Percentiles rank a stretch among this genome's conserved stretches.
Conservation (phyloP, 129 eudicot genomes). For the Escallonia herrerae region DNA sequence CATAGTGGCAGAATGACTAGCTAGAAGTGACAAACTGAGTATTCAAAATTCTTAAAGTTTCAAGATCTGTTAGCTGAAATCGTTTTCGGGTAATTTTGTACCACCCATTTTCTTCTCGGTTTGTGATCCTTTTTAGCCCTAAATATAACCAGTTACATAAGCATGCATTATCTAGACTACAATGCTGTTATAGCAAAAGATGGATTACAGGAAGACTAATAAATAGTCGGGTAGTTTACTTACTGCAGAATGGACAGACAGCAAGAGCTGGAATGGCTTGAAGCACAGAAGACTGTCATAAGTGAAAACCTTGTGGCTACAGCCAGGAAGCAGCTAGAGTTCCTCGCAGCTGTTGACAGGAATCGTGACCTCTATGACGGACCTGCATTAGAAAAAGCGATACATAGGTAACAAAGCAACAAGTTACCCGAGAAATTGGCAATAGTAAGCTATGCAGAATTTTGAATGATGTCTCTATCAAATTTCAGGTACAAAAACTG, state of each 20-base stretch:
- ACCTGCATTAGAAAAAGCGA: constrained; percentile 23
- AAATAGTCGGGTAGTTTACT: not conserved
- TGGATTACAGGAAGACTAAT: too few relatives aligned
- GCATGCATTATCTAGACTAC: too few relatives aligned
- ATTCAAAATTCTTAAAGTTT: too few relatives aligned
- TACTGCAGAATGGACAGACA: constrained; percentile 18
- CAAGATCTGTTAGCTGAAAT: too few relatives aligned
- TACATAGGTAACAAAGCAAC: constrained; percentile 26
- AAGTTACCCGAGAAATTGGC: too few relatives aligned
- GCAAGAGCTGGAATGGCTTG: constrained; percentile 35
- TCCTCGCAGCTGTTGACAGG: constrained; percentile 31
- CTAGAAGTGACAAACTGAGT: too few relatives aligned
- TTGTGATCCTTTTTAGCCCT: too few relatives aligned
- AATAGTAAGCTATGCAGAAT: not conserved
- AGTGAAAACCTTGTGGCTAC: constrained; percentile 26
- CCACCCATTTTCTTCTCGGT: too few relatives aligned
- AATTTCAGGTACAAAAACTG: constrained; percentile 26
- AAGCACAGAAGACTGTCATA: constrained; percentile 37
- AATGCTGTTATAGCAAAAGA: too few relatives aligned
- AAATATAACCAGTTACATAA: too few relatives aligned
- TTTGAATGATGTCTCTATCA: not conserved
- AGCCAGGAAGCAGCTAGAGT: constrained; percentile 26
- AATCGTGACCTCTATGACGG: constrained; percentile 29
- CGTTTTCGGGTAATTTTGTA: too few relatives aligned
- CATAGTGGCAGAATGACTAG: too few relatives aligned